Evolutionary conservation across 495 filamentous ascomycete species (phyloP), one percentile per base, ranked within the genome.

Genomic region (Corynascus novoguineensis): DNA sequence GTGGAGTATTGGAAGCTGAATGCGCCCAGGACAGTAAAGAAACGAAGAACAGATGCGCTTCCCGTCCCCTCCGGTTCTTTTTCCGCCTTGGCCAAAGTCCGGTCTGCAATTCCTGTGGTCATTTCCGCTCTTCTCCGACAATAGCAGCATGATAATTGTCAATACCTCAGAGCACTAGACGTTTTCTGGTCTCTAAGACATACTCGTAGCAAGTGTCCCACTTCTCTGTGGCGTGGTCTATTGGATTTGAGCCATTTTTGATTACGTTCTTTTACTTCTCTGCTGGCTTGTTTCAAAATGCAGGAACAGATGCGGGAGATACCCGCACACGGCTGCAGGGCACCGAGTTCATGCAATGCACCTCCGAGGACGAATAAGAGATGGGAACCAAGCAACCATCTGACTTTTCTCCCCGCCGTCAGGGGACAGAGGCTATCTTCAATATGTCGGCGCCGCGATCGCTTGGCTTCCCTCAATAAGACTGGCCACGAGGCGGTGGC

Each of bases 401-500:
- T 19, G 29, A 15, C 11, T n/a, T 17, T 37, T 29, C 41, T 2
- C 47, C 14, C 29, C n/a, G 8, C 19, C 41, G 47, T 37, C 41
- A n/a, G 31, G 41, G 35, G 40, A 48, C 53, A 27, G 22, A 28
- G 52, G 52, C 52, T 55, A 22, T 14, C 21, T 15, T 41, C 52
- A 46, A 37, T 55, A 40, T 15, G 24, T n/a, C 9, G 24, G 15
- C 32, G 24, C 53, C 53, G 14, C n/a, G 22, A 49, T 48, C 44
- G 37, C 53, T 49, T 55, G 24, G 53, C 53, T 31, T 24, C 31
- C 44, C 53, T 9, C 22, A 55, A 48, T 10, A 10, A 44, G 53
- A 46, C 3, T 14, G 14, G 15, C 10, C 28, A 41, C 46, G 52
- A 1, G 0, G 19, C 12, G 14, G 41, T 46, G 31, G 52, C 40